Percentiles rank a stretch among this genome's conserved stretches.
phyloP scores from a whole-genome alignment of 179 eudicot species.

The Nepenthes alata region DNA sequence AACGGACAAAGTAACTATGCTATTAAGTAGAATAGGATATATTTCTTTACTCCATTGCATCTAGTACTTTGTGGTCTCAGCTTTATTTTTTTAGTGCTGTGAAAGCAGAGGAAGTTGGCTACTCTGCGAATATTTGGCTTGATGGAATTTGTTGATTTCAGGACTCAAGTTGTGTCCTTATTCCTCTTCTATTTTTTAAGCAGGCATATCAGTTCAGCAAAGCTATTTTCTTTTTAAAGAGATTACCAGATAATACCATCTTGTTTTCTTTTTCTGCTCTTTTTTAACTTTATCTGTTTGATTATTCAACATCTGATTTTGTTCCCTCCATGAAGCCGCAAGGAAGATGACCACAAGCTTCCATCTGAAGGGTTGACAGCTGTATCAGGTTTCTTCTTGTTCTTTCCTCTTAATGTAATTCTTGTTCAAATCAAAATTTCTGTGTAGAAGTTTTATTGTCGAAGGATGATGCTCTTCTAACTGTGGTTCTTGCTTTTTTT shows the following conservation, averaged over 20 bases:
- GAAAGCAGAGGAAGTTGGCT: too few species aligned
- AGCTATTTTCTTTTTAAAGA: not conserved
- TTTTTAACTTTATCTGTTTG: not conserved
- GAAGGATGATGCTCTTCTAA: not conserved
- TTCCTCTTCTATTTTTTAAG: too few species aligned
- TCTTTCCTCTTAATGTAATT: not conserved
- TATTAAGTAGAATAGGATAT: too few species aligned
- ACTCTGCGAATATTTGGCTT: too few species aligned
- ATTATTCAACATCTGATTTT: conserved; percentile 6
- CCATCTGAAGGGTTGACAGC: conserved; percentile 39
- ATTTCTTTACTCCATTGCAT: too few species aligned
- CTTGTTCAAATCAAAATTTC: too few species aligned
- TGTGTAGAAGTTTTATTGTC: not conserved
- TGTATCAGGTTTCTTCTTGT: conserved; percentile 46
- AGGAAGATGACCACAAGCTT: conserved; percentile 38
- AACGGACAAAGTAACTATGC: too few species aligned
- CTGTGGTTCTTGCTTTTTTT: too few species aligned
- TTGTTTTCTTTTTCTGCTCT: not conserved
- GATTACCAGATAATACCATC: not conserved
- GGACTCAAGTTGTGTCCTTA: too few species aligned
- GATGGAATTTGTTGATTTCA: too few species aligned
- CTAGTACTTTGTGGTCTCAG: too few species aligned
- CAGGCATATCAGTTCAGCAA: not conserved
- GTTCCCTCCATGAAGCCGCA: conserved; percentile 34
- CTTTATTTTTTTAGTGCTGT: too few species aligned